Evolutionary conservation across 805 yeast genomes (phyloP), one percentile per base, ranked within the genome.

Genomic region (Kazachstania africana): DNA sequence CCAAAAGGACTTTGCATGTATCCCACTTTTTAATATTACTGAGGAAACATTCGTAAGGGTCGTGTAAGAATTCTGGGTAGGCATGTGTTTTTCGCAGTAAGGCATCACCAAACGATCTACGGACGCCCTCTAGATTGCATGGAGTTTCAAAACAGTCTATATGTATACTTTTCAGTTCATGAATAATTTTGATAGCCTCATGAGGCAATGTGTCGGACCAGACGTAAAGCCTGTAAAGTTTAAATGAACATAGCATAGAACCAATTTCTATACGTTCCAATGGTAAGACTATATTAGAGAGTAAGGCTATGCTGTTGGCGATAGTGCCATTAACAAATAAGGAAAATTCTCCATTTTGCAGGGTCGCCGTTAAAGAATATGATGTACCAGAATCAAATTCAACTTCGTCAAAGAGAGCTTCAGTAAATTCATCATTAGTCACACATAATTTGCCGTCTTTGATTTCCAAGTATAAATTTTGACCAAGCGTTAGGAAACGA

Each of bases 211-310:
- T 16, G 6, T 13, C 5, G 8, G 36, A 27, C 44, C 44, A 49
- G 2, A 45, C 27, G 14, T 22, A 28, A 4, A 48, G 36, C n/a
- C 39, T 33, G 25, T 28, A 50, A 10, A 54, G 32, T 29, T 42
- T 49, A n/a, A 59, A 44, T 3, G 59, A 43, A 6, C 55, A 42
- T 14, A 49, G 52, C 37, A 56, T 52, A 2, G 59, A 48, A 6
- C 59, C 62, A 18, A 60, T 12, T 23, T 46, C 53, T n/a, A 59
- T 12, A 5, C 21, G 26, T 4, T 39, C 29, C 12, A 39, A 32
- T 15, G 36, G 34, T 3, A 39, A 36, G 2, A 37, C 25, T 0
- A 40, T 16, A 4, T 35, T 37, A 15, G 38, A 39, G 15, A 45
- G 39, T 10, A 52, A 22, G 4, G 45, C 23, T 8, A 54, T 33